Evolutionary conservation across 1,284 basidiomycete genomes (phyloP).

Genomic region (Cryptococcus sp.): DNA sequence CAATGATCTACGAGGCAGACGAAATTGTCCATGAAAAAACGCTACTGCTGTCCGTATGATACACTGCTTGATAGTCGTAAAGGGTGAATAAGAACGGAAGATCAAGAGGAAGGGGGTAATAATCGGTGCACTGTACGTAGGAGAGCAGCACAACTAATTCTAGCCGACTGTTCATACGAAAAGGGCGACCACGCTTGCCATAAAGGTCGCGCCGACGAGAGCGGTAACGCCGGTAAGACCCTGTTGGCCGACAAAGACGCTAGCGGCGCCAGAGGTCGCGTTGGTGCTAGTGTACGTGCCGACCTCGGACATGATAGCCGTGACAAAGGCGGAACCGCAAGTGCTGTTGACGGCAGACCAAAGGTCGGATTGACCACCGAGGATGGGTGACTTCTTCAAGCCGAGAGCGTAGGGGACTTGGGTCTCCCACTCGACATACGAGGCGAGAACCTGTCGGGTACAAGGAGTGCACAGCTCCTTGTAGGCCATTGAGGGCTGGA

Average conservation of each 20-base stretch:
- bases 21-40: too few species aligned
- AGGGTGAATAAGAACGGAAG: not conserved
- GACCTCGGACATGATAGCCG: constrained; percentile 47
- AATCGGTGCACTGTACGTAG: too few species aligned
- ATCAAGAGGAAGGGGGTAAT: too few species aligned
- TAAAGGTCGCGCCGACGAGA: constrained; percentile 24
- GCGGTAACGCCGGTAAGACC: constrained; percentile 15
- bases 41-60: too few species aligned
- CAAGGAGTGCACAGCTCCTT: constrained; percentile 73
- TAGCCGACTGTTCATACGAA: constrained; percentile 2
- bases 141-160: too few species aligned
- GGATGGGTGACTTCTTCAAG: constrained; percentile 63
- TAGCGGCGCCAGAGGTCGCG: constrained; percentile 28
- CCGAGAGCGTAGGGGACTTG: constrained; percentile 72
- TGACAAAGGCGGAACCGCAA: constrained; percentile 53
- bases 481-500: constrained; percentile 60
- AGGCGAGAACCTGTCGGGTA: constrained; percentile 69
- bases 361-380: constrained; percentile 66
- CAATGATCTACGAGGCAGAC: too few species aligned
- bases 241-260: constrained; percentile 17
- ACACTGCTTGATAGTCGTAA: not conserved
- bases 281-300: constrained; percentile 33
- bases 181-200: constrained; percentile 32
- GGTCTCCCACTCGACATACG: constrained; percentile 76
- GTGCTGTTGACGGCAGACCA: constrained; percentile 63